A percentile compares a stretch with the other conserved stretches of the same genome.
These are phyloP conservation scores for Astrothelium macrocarpum DNA, from an alignment of 495 filamentous ascomycete genomes.

Conservation along the genomic window DNA sequence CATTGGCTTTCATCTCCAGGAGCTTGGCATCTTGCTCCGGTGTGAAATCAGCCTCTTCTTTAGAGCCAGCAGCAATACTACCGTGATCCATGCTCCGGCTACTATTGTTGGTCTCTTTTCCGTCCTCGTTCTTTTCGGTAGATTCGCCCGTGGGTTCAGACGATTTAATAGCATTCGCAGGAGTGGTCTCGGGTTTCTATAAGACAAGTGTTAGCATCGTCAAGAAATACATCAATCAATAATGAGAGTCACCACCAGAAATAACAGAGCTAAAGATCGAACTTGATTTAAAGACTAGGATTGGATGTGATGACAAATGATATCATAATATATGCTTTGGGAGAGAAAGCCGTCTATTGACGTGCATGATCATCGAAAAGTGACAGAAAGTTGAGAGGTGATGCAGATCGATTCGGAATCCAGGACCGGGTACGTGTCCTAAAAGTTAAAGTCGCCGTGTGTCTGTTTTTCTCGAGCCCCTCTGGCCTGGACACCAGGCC, in stretches of 20 bases:
- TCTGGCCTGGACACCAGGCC: too few species aligned
- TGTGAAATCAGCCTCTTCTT: slow-evolving; percentile 5
- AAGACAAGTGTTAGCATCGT: neutral
- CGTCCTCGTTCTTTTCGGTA: neutral
- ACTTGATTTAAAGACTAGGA: neutral
- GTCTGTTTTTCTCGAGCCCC: too few species aligned
- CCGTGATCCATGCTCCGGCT: neutral
- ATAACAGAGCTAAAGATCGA: neutral
- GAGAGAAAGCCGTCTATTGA: neutral
- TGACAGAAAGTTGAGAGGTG: neutral
- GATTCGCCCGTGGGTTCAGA: neutral
- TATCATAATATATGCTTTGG: neutral
- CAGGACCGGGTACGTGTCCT: too few species aligned
- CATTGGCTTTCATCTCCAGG: slow-evolving; percentile 14
- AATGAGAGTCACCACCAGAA: neutral
- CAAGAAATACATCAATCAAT: neutral
- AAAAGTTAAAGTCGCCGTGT: too few species aligned
- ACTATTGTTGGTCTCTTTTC: neutral
- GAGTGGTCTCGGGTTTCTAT: neutral
- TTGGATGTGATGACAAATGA: neutral
- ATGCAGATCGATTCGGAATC: too few species aligned
- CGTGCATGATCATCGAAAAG: neutral
- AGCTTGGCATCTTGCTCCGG: slow-evolving; percentile 19
- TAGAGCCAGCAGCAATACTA: neutral
- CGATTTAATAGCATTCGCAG: neutral